Percentiles rank a stretch among this genome's conserved stretches.
Evolutionary conservation across 306 rosid genomes (phyloP).

Genomic region (apple (Malus domestica)): ASM211411v1 NC_041793.1:34897001-34897500

Average conservation of each 20-base stretch:
- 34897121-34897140: constrained; percentile 10
- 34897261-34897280: neutral
- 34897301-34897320: neutral
- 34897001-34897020: constrained; percentile 42
- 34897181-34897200: constrained; percentile 2
- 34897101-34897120: neutral
- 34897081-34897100: neutral
- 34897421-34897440: neutral
- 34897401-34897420: neutral
- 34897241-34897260: neutral
- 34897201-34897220: constrained; percentile 6
- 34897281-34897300: neutral
- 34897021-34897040: constrained; percentile 34
- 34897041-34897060: constrained; percentile 9
- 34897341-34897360: neutral
- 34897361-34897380: constrained; percentile 13
- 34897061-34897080: constrained; percentile 1
- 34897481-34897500: constrained; percentile 32
- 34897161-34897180: constrained; percentile 4
- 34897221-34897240: neutral
- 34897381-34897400: constrained; percentile 6
- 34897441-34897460: constrained; percentile 7
- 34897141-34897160: neutral
- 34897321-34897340: neutral
- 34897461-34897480: constrained; percentile 43